Conservation (phyloP, 1,284 basidiomycete species). For the Trichosporon sp. region DNA sequence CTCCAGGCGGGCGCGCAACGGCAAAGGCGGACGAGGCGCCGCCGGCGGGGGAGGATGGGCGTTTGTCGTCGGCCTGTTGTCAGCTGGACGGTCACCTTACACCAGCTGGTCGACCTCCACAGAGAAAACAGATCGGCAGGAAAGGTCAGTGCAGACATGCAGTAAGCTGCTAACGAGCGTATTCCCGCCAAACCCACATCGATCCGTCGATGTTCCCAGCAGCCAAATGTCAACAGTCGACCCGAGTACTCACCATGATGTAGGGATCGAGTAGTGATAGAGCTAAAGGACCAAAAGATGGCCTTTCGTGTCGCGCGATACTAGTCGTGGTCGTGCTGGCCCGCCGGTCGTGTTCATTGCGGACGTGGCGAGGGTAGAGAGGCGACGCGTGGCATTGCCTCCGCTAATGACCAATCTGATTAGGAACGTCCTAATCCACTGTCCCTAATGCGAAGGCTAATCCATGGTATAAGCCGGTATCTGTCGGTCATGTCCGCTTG, state of each 20-base stretch:
- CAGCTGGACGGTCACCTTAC: not conserved
- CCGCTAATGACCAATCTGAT: not conserved
- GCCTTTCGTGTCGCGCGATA: conserved; percentile 1
- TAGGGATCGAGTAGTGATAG: not conserved
- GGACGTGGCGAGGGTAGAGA: not conserved
- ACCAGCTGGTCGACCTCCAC: not conserved
- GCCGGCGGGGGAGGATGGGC: conserved; percentile 38
- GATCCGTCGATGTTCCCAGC: no score
- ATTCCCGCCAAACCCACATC: no score
- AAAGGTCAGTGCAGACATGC: no score
- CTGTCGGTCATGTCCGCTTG: conserved; percentile 1
- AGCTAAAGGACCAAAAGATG: not conserved
- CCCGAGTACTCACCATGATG: conserved; percentile 4
- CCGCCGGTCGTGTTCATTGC: not conserved
- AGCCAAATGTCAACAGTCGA: not conserved
- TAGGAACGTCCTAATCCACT: not conserved
- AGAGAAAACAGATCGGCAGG: not conserved
- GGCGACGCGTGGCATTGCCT: not conserved
- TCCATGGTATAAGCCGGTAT: not conserved
- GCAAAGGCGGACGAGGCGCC: conserved; percentile 33
- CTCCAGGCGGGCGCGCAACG: conserved; percentile 44
- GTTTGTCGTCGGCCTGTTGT: conserved; percentile 39
- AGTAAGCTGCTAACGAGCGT: no score
- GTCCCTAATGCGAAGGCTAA: not conserved
- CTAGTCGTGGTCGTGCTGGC: not conserved